Conservation (phyloP, 805 yeast genomes). For the Zygoascus tannicola region DNA sequence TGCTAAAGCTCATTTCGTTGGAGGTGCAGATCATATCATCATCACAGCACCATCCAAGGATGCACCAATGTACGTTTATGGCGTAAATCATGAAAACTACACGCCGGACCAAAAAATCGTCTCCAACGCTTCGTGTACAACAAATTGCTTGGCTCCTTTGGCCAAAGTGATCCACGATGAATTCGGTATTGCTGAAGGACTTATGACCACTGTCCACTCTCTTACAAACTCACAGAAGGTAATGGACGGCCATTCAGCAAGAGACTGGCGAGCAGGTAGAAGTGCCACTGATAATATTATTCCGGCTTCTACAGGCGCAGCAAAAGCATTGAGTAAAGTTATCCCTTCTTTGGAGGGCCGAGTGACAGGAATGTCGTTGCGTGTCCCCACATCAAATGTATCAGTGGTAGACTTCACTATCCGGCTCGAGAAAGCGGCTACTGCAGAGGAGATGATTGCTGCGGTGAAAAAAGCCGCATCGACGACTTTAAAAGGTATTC, state of each 20-base stretch:
- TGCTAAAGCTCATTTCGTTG: constrained; percentile 74
- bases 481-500: constrained; percentile 66
- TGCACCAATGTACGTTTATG: constrained; percentile 91
- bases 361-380: constrained; percentile 86
- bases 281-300: constrained; percentile 66
- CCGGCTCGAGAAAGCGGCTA: constrained; percentile 62
- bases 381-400: constrained; percentile 89
- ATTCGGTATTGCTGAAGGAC: constrained; percentile 81
- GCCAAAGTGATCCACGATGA: constrained; percentile 80
- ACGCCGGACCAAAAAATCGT: constrained; percentile 62
- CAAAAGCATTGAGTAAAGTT: constrained; percentile 93
- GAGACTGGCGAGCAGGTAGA: constrained; percentile 98
- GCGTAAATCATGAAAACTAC: constrained; percentile 77
- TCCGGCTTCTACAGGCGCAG: constrained; percentile 95
- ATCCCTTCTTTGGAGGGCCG: constrained; percentile 83
- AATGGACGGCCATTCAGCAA: constrained; percentile 92
- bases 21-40: constrained; percentile 89
- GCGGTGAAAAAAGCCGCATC: constrained; percentile 67
- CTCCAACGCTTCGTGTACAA: constrained; percentile 92
- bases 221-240: constrained; percentile 94
- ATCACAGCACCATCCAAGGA: constrained; percentile 90
- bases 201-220: constrained; percentile 93
- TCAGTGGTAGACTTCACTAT: constrained; percentile 88
- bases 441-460: constrained; percentile 73
- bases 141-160: constrained; percentile 89